Base-by-base conservation (phyloP, 495 filamentous ascomycete species). In the Podospora comata region DNA sequence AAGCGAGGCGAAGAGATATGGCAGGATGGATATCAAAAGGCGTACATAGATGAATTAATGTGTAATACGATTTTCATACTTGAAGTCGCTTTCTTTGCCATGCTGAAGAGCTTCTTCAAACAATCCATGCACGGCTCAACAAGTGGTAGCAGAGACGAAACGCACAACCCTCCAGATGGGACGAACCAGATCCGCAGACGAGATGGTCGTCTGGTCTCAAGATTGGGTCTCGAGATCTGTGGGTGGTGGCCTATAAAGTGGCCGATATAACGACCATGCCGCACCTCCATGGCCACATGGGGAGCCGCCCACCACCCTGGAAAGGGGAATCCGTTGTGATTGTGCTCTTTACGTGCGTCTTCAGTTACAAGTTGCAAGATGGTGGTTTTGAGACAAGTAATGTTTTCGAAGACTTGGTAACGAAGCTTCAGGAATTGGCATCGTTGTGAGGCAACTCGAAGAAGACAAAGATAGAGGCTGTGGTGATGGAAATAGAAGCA, bases 281-380 rank as follows among this genome's bases (percentile, higher is more conserved):
- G 39, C 39, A 6, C 39, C 39, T 48, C 39, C 39, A 48, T 13
- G 39, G 39, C 39, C 39, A 48, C 13, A 58, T 19, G 23, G 23
- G 18, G 55, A 58, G n/a, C 9, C 55, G 55, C 55, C 55, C 55
- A 26, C 55, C 23, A 58, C 55, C 55, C 16, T 23, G 55, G 23
- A 58, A 58, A 58, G n/a, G 55, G 55, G 4, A 20, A 20, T 19
- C 55, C 55, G 55, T 26, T 58, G 55, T 58, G 55, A 58, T 58
- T 7, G 3, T 26, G n/a, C 18, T 26, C 23, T 20, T 13, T n/a
- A 58, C 6, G n/a, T 58, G 55, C 18, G 18, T 58, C 7, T 58
- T 19, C 55, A 58, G 23, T 19, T 48, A 9, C 23, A 58, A 58
- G 23, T 19, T 48, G 3, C 23, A 58, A 20, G 55, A 58, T 7